Base-by-base conservation (phyloP, 2,329 filamentous ascomycete species). In the Diaporthe citriasiana region DNA sequence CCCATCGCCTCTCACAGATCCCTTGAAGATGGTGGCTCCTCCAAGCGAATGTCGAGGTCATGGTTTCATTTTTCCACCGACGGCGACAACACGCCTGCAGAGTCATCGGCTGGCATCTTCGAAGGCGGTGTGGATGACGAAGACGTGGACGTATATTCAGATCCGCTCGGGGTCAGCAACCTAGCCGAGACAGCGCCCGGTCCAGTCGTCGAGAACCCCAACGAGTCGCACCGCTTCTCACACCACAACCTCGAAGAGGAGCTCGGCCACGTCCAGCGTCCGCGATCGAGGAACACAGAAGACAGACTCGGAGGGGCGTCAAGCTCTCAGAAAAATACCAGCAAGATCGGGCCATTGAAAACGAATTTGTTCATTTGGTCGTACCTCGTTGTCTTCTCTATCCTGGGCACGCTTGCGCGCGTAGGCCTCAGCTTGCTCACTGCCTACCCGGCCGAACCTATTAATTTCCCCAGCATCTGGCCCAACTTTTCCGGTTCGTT, bases 321-420 rank as follows among this genome's bases (percentile, higher is more conserved):
- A 19, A 17, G 17, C 2, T 13, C 27, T 22, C 15, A 19, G 4
- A 15, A 17, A 6, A 22, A 12, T 0, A 19, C 53, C 9, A 19
- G 53, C 15, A 56, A 56, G 33, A 1, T n/a, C 55, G 22, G 55
- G 33, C 55, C 33, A 5, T 12, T 57, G 33, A 81, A 85, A 12
- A 93, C 90, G 1, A 84, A 90, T 78, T 78, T 93, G 75, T 94
- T 95, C 83, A 95, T 92, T 3, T 81, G 95, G 75, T 95, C 94
- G 0, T 94, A 97, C 82, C 89, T 98, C 33, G 87, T 97, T 74
- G 88, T 98, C 79, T 98, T 98, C 83, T 91, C 95, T n/a, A 89
- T 98, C n/a, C 83, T 95, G 51, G 95, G 96, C 53, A 97, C 95
- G 0, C 88, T 98, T 33, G 94, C 95, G 0, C 90, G 95, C 15